Base-by-base conservation (phyloP, 257 asterid species). In the Parsonsia alboflavescens region DNA sequence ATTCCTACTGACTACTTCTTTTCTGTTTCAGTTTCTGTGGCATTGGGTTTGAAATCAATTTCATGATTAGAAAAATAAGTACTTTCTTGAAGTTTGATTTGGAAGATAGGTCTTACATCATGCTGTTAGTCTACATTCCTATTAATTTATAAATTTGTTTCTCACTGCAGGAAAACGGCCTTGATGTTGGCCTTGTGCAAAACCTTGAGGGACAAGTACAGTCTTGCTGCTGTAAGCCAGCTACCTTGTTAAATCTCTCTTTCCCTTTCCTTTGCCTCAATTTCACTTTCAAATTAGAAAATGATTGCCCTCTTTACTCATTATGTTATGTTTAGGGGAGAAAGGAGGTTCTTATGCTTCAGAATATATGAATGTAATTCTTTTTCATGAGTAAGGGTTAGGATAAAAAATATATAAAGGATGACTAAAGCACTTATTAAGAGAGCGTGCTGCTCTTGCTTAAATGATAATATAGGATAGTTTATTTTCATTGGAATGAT, bases 211-310 rank as follows among this genome's bases (percentile, higher is more conserved):
- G 97, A 91, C 77, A 87, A 85, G 75, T 93, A 93, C 87, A 91
- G 97, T 77, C 97, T 93, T 72, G 98, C 97, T 49, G 97, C 97
- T 82, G 97, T 93, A 85, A 53, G 97, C 86, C 75, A 41, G 5
- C 6, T 58, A 54, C 58, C 58, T 9, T 70, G 45, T 17, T 42
- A 50, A 26, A 41, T 41, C 28, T 46, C 12, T 48, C 41, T 48
- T 46, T 5, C 39, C 39, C 39, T 33, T 33, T 33, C 39, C 39
- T 33, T 33, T 33, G 1, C 39, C 39, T 33, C 39, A 33, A 1
- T 33, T 33, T 33, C 39, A 33, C 15, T 56, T 56, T 8, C 4
- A 13, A n/a, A 44, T 48, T 12, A 16, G 68, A 52, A 59, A 41
- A 39, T 30, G 28, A 41, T 73, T 36, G 39, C 39, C 44, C 7